These are phyloP conservation scores for Fusarium sulawesiense DNA, from an alignment of 2,329 filamentous ascomycete genomes.

Conservation along the genomic window DNA sequence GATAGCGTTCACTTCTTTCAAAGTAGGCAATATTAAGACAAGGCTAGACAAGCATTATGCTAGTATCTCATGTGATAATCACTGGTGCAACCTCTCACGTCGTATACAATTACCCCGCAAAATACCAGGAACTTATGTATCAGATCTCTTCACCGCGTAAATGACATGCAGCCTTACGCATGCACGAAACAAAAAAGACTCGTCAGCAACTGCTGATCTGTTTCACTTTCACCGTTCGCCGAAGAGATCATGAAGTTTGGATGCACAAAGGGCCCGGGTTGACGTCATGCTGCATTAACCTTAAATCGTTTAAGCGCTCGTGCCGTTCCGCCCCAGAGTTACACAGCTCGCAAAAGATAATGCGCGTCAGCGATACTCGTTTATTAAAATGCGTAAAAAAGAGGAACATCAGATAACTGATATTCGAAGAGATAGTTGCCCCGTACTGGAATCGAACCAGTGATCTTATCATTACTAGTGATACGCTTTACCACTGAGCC, in stretches of 20 bases:
- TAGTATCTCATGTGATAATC: not conserved
- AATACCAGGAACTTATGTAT: not conserved
- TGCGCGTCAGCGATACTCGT: not conserved
- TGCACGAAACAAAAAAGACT: not conserved
- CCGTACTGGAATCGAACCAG: constrained; percentile 41
- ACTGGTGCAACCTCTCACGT: not conserved
- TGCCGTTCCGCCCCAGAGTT: constrained; percentile 2
- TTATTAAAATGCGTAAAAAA: not conserved
- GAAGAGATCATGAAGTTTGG: not conserved
- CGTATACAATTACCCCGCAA: not conserved
- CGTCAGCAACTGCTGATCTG: not conserved
- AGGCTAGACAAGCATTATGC: not conserved
- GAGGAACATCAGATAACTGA: not conserved
- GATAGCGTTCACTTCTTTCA: not conserved
- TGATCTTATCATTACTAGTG: constrained; percentile 43
- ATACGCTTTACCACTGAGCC: constrained; percentile 44
- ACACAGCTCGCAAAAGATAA: not conserved
- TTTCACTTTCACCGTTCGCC: not conserved
- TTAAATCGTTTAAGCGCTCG: constrained; percentile 12
- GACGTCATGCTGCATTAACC: constrained; percentile 19
- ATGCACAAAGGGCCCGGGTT: not conserved
- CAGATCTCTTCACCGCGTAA: not conserved
- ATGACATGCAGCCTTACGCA: not conserved
- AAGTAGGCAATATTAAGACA: not conserved
- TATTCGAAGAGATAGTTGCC: constrained; percentile 12